phyloP scores from a whole-genome alignment of 768 basidiomycete genomes.

The Sarcomyxa edulis region DNA sequence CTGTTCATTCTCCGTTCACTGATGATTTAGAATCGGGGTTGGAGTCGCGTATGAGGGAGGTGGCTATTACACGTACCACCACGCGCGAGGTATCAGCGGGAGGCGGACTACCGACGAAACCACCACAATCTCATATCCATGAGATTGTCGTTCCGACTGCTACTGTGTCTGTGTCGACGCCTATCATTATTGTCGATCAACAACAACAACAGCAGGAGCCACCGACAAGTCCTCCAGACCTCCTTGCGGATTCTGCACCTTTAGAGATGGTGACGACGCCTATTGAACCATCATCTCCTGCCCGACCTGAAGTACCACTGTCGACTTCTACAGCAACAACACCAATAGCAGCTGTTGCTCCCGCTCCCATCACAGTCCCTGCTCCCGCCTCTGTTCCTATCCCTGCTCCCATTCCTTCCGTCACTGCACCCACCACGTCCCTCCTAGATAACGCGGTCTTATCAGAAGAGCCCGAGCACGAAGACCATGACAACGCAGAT shows the following conservation, averaged over 20 bases:
- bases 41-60: constrained; percentile 32
- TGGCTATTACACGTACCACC: constrained; percentile 15
- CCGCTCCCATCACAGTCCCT: neutral
- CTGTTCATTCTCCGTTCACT: constrained; percentile 36
- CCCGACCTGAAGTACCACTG: constrained; percentile 6
- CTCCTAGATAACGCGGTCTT: constrained; percentile 1
- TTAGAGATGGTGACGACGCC: constrained; percentile 29
- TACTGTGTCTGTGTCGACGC: constrained; percentile 8
- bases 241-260: constrained; percentile 41
- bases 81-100: constrained; percentile 15
- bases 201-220: constrained; percentile 14
- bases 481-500: constrained; percentile 10
- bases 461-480: constrained; percentile 5
- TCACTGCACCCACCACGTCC: constrained; percentile 7
- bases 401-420: neutral
- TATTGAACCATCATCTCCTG: constrained; percentile 24
- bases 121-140: constrained; percentile 10
- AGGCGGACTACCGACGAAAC: constrained; percentile 13
- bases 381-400: neutral
- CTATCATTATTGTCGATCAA: constrained; percentile 12
- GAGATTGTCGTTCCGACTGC: neutral
- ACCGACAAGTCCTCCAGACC: constrained; percentile 35
- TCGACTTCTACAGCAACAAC: constrained; percentile 1
- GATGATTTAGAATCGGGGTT: constrained; percentile 49
- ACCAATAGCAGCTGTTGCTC: neutral